Base-by-base conservation (phyloP, 1,139 yeast species). In the Hansenula lynferdii region DNA sequence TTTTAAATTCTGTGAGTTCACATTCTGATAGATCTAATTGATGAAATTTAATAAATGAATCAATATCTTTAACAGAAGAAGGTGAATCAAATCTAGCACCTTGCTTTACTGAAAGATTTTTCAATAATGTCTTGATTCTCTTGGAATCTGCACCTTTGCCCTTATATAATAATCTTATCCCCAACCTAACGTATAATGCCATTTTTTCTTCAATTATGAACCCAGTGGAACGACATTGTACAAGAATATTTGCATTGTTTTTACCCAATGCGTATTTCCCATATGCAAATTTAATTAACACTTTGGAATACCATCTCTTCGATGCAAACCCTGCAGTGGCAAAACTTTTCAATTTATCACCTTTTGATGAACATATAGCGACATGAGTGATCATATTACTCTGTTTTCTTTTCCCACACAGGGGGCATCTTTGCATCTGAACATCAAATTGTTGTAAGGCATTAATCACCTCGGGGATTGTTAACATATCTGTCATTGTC, bases 211-310 rank as follows among this genome's bases (percentile, higher is more conserved):
- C 97, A 56, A 85, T 65, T 15, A 92, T 77, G 36, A 85, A 75
- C 0, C 98, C 98, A 0, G 96, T 84, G 29, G 74, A 69, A 47
- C 98, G 69, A 60, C 92, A 97, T 58, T 92, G 97, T 3, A 92
- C 97, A 38, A 92, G 67, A 30, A 92, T 92, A 55, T 90, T 90
- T 12, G 97, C 98, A 34, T 94, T 86, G 56, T 90, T 86, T 28
- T 89, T 83, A 1, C 98, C 98, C 23, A 90, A 64, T 35, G 81
- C 78, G 57, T 89, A 85, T 50, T 84, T 83, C 0, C 98, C 98
- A 56, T 87, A 89, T 0, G 95, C 85, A 34, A 92, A 65, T 55
- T 87, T 90, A 39, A 89, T 84, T 43, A 89, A 67, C 4, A 85
- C 75, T 53, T 85, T 87, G 6, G 90, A 74, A 51, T 85, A 86